Evolutionary conservation across 2,329 filamentous ascomycete genomes (phyloP).

Genomic region (Endocalyx cinctus): DNA sequence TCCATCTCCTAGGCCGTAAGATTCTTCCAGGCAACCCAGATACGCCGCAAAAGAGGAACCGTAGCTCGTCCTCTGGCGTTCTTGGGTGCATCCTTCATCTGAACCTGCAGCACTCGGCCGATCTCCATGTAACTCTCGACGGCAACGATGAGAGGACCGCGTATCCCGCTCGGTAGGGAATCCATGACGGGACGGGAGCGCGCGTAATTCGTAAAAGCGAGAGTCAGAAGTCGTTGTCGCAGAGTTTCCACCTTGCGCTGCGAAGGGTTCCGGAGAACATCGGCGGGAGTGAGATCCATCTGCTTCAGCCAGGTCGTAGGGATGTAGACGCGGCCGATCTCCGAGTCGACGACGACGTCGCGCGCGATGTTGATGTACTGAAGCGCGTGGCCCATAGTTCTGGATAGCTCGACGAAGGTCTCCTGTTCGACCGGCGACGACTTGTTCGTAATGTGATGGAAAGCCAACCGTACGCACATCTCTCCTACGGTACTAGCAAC

Average conservation of each 20-base stretch:
- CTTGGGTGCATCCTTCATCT: conserved; percentile 14
- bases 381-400: conserved; percentile 67
- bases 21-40: conserved; percentile 29
- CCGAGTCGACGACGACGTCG: conserved; percentile 65
- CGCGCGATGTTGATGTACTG: conserved; percentile 75
- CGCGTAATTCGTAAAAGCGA: conserved; percentile 57
- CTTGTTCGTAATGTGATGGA: conserved; percentile 45
- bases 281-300: conserved; percentile 46
- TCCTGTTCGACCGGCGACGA: conserved; percentile 27
- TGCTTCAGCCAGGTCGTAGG: conserved; percentile 60
- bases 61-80: conserved; percentile 21
- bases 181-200: conserved; percentile 54
- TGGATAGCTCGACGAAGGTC: conserved; percentile 50
- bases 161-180: conserved; percentile 53
- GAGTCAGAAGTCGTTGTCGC: conserved; percentile 50
- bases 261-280: conserved; percentile 49
- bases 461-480: conserved; percentile 62
- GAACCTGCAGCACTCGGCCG: conserved; percentile 53
- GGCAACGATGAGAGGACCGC: conserved; percentile 62
- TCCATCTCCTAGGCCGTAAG: conserved; percentile 8
- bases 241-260: conserved; percentile 43
- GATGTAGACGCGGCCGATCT: conserved; percentile 63
- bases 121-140: conserved; percentile 77
- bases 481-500: conserved; percentile 71
- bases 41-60: conserved; percentile 22